Percentiles rank a stretch among this genome's conserved stretches.
Conservation (phyloP, 2,329 filamentous ascomycete genomes). For the Phaeosphaeriaceae sp. region DNA sequence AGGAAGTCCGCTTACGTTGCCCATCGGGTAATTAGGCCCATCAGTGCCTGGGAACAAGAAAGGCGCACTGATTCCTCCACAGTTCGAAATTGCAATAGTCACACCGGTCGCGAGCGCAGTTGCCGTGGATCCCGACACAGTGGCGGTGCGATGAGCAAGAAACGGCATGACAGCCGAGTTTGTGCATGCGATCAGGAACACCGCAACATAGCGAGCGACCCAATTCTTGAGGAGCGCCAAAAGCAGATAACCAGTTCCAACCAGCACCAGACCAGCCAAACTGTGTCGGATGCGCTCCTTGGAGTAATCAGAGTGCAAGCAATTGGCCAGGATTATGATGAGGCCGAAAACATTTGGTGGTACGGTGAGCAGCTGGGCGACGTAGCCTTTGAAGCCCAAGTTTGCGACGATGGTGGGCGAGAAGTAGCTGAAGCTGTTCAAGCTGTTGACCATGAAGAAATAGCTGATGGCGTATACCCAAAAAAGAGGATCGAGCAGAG, state of each 20-base stretch:
- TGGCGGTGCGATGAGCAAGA: constrained; percentile 28
- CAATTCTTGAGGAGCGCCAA: constrained; percentile 27
- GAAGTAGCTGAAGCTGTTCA: constrained; percentile 52
- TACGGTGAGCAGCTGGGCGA: constrained; percentile 71
- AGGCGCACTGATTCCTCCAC: constrained; percentile 29
- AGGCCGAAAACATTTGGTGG: constrained; percentile 71
- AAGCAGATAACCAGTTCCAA: constrained; percentile 28
- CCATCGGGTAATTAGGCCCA: constrained; percentile 30
- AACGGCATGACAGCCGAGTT: constrained; percentile 31
- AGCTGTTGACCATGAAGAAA: constrained; percentile 54
- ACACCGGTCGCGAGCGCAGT: constrained; percentile 31
- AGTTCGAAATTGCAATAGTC: constrained; percentile 30
- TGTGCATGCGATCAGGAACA: constrained; percentile 30
- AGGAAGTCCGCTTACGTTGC: constrained; percentile 18
- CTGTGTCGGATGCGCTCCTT: constrained; percentile 30
- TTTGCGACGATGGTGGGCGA: constrained; percentile 72
- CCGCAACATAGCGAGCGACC: constrained; percentile 29
- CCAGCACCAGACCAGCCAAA: constrained; percentile 21
- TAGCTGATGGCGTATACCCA: constrained; percentile 59
- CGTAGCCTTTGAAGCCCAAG: constrained; percentile 62
- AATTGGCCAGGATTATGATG: constrained; percentile 49
- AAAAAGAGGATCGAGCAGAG: constrained; percentile 59
- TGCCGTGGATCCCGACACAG: constrained; percentile 28
- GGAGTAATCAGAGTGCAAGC: constrained; percentile 30
- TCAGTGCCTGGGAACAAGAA: constrained; percentile 24